Conservation (phyloP, 371 early-diverging fungal genomes). For the Mortierella sp. region DNA sequence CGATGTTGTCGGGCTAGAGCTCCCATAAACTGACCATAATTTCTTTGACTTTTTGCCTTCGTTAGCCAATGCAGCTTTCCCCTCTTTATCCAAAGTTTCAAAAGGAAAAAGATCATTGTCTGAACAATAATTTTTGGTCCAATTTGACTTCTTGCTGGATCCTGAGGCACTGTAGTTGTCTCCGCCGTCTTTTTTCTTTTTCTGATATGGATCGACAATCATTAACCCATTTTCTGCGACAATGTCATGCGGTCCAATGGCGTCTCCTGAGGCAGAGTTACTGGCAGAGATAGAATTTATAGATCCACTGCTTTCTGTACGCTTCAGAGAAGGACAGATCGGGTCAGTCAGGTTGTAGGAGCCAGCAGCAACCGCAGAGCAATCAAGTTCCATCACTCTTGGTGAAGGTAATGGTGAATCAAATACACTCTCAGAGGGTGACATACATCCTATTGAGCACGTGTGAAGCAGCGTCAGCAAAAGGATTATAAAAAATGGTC, state of each 20-base stretch:
- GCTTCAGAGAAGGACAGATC: not conserved
- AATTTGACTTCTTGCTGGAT: not conserved
- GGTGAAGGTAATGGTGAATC: slow-evolving; percentile 23
- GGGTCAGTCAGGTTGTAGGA: not conserved
- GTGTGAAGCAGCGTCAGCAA: not conserved
- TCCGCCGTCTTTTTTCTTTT: not conserved
- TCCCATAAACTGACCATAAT: slow-evolving; percentile 21
- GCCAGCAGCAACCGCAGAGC: not conserved
- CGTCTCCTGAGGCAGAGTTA: slow-evolving; percentile 2
- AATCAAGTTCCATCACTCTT: slow-evolving; percentile 18
- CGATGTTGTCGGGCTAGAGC: not conserved
- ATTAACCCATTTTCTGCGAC: slow-evolving; percentile 1
- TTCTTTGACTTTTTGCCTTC: slow-evolving; percentile 26
- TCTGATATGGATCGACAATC: not conserved
- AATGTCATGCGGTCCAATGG: not conserved
- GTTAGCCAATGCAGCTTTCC: not conserved
- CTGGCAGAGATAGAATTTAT: slow-evolving; percentile 24
- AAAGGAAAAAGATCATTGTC: slow-evolving; percentile 7
- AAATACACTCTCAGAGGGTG: not conserved
- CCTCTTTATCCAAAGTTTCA: slow-evolving; percentile 3
- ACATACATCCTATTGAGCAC: not conserved
- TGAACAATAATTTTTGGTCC: not conserved
- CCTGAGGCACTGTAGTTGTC: not conserved
- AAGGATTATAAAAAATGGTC: not conserved
- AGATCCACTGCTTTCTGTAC: slow-evolving; percentile 24